phyloP scores from a whole-genome alignment of 768 basidiomycete species.

The Pleurotus salmoneostramineus region DNA sequence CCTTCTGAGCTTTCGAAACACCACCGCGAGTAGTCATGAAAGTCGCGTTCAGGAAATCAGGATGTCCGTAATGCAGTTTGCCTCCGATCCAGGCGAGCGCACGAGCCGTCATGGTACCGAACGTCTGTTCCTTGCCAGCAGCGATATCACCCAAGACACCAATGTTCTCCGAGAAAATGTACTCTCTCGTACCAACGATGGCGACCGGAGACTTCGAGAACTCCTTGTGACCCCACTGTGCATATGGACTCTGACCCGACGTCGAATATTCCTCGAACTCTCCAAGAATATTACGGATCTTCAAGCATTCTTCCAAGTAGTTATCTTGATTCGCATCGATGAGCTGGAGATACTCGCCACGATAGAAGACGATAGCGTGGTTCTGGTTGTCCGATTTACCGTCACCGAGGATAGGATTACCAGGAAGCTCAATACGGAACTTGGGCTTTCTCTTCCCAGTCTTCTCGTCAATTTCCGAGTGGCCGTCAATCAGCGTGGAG shows the following conservation, averaged over 20 bases:
- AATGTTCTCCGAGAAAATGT: conserved; percentile 99
- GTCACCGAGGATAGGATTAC: conserved; percentile 98
- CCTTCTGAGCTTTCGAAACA: conserved; percentile 99
- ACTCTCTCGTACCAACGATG: conserved; percentile 97
- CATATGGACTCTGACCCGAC: conserved; percentile 93
- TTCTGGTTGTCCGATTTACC: conserved; percentile 99
- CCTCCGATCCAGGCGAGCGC: conserved; percentile 96
- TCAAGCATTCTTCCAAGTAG: conserved; percentile 97
- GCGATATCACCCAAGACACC: conserved; percentile 99
- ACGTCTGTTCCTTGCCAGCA: conserved; percentile 99
- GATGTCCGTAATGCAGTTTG: conserved; percentile 98
- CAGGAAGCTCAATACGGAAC: conserved; percentile 95
- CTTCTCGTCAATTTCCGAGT: conserved; percentile 89
- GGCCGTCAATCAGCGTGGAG: conserved; percentile 94
- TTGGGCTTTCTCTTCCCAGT: conserved; percentile 92
- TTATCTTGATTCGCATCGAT: conserved; percentile 99
- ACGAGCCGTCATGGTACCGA: conserved; percentile 97
- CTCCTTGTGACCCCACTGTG: conserved; percentile 93
- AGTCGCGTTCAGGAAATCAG: conserved; percentile 96
- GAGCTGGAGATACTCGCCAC: conserved; percentile 97
- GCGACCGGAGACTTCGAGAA: conserved; percentile 90
- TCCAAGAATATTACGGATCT: conserved; percentile 95
- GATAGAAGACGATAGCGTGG: conserved; percentile 98
- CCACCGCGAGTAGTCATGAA: conserved; percentile 99
- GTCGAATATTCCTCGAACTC: conserved; percentile 95